Base-by-base conservation (phyloP, 805 yeast genomes). In the Metschnikowia bowlesiae region DNA sequence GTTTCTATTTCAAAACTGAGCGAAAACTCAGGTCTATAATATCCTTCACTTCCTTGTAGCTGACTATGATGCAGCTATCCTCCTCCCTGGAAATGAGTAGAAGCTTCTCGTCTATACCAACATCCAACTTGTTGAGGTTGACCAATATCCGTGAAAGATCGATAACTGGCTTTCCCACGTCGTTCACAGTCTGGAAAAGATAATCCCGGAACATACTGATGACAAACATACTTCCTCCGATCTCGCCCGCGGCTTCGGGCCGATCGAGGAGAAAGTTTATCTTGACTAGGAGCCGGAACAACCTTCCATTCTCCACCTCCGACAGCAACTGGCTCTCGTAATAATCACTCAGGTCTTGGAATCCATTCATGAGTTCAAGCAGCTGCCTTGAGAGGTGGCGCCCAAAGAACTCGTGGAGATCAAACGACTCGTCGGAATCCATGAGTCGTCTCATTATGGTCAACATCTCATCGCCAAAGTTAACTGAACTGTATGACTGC, bases 271-370 rank as follows among this genome's bases (percentile, higher is more conserved):
- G 81, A 57, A 85, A 85, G 62, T 87, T 89, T 39, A 94, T 70
- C 71, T 94, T 94, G 51, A 90, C 74, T 62, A 92, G 71, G 39
- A 94, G 74, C 52, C 98, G 76, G 58, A 92, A 89, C 31, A 94
- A 69, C 52, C 98, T 75, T 3, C 87, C 94, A 66, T 94, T 94
- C 65, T 94, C 98, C 28, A 91, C 69, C 65, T 92, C 98, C 48
- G 79, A 76, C 13, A 81, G 65, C 37, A 94, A 68, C 53, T 79
- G 80, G 3, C 79, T 69, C 62, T 86, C 91, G 56, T 79, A 73
- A 59, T 68, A 79, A 58, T 87, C 94, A 5, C 77, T 68, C 47
- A 73, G 68, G 39, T 72, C 72, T 61, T 80, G 79, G 16, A 82
- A 62, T 2, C 78, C 77, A 58, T 84, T 78, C 42, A 82, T 54